phyloP scores from a whole-genome alignment of 768 basidiomycete species.

The Kwoniella sp. region DNA sequence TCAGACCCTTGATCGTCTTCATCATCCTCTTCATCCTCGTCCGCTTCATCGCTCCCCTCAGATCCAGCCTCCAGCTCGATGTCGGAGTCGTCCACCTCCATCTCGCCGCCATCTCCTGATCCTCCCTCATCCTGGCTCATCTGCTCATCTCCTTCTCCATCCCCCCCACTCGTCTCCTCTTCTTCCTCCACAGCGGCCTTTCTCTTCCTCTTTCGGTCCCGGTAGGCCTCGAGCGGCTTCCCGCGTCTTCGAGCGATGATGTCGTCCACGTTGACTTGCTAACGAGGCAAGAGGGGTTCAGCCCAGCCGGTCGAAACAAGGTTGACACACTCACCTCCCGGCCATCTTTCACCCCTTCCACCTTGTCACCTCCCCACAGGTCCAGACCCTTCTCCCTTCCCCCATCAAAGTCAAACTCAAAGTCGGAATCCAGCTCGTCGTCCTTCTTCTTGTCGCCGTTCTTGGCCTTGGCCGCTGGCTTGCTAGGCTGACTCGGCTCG shows the following conservation, averaged over 20 bases:
- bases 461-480: constrained; percentile 1
- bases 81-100: constrained; percentile 46
- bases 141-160: constrained; percentile 46
- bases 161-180: constrained; percentile 27
- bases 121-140: constrained; percentile 23
- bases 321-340: constrained; percentile 21
- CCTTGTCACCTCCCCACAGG: constrained; percentile 59
- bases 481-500: constrained; percentile 15
- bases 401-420: constrained; percentile 74
- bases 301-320: neutral
- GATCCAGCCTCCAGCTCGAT: constrained; percentile 29
- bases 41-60: constrained; percentile 46
- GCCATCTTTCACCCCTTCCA: constrained; percentile 58
- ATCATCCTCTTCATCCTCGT: constrained; percentile 38
- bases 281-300: constrained; percentile 13
- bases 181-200: constrained; percentile 20
- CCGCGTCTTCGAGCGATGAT: constrained; percentile 72
- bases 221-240: constrained; percentile 47
- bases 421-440: constrained; percentile 67
- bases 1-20: constrained; percentile 51
- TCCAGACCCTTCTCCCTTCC: constrained; percentile 59
- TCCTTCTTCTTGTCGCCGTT: constrained; percentile 3
- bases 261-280: constrained; percentile 83
- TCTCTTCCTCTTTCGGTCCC: constrained; percentile 62
- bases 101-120: constrained; percentile 23